These are phyloP conservation scores for Pestalotiopsis sp. DNA, from an alignment of 2,329 filamentous ascomycete genomes.

Conservation along the genomic window DNA sequence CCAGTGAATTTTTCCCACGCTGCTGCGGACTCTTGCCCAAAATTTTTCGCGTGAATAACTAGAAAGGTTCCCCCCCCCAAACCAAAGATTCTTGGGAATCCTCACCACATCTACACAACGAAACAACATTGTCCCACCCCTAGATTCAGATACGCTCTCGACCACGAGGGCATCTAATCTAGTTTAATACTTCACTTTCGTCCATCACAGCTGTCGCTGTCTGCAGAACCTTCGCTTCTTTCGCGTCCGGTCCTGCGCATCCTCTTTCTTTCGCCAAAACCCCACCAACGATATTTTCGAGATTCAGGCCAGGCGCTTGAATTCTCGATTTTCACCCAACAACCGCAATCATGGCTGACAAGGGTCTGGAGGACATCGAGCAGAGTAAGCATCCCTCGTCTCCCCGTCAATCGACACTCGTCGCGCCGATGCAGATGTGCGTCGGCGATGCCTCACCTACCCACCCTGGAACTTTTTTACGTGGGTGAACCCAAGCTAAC, in stretches of 20 bases:
- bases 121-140: slow-evolving; percentile 8
- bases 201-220: slow-evolving; percentile 25
- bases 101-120: slow-evolving; percentile 11
- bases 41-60: slow-evolving; percentile 15
- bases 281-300: slow-evolving; percentile 29
- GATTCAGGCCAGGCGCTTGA: slow-evolving; percentile 18
- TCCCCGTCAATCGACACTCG: background rate
- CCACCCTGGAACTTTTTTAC: background rate
- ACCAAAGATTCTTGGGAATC: slow-evolving; percentile 10
- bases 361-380: slow-evolving; percentile 86
- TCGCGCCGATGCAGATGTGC: background rate
- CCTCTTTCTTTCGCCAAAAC: slow-evolving; percentile 31
- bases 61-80: slow-evolving; percentile 2
- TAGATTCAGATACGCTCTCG: slow-evolving; percentile 19
- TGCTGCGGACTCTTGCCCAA: slow-evolving; percentile 11
- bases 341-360: slow-evolving; percentile 97
- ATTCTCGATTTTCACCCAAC: slow-evolving; percentile 18
- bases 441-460: background rate
- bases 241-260: slow-evolving; percentile 15
- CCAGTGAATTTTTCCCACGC: slow-evolving; percentile 5
- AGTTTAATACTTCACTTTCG: slow-evolving; percentile 21
- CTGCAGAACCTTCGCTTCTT: slow-evolving; percentile 17
- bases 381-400: slow-evolving; percentile 18
- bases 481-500: slow-evolving; percentile 16
- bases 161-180: slow-evolving; percentile 17